Percentiles rank a stretch among this genome's conserved stretches.
phyloP scores from a whole-genome alignment of 164 flowering plant genomes.

The Vitis vinifera region ASM3070453v1 NC_081820.1:2236001-2236500 shows the following conservation, averaged over 20 bases:
- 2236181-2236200: no score
- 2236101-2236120: no score
- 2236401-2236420: background rate
- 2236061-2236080: no score
- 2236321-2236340: background rate
- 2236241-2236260: background rate
- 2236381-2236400: background rate
- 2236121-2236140: no score
- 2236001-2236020: no score
- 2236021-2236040: no score
- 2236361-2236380: no score
- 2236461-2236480: background rate
- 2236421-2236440: background rate
- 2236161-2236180: no score
- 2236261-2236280: slow-evolving; percentile 55
- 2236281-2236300: slow-evolving; percentile 79
- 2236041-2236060: no score
- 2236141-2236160: no score
- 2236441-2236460: background rate
- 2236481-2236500: no score
- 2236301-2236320: slow-evolving; percentile 48
- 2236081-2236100: no score
- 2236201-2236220: background rate
- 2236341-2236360: background rate
- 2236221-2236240: background rate